phyloP scores from a whole-genome alignment of 2,329 filamentous ascomycete species.

The Lasiodiplodia citricola region DNA sequence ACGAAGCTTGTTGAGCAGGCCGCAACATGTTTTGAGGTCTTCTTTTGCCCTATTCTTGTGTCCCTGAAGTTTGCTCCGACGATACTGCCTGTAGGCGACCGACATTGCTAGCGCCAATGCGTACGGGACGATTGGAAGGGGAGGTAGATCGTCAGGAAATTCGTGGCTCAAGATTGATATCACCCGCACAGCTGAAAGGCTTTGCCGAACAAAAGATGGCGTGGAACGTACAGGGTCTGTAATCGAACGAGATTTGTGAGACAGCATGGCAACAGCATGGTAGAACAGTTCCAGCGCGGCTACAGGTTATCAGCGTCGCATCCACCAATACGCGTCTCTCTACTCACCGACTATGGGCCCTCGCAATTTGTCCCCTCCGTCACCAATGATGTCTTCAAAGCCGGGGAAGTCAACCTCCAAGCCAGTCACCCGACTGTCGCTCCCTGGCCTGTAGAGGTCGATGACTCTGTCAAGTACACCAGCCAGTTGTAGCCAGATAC shows the following conservation, averaged over 20 bases:
- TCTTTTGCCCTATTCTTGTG: conserved; percentile 54
- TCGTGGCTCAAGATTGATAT: conserved; percentile 57
- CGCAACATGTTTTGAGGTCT: conserved; percentile 52
- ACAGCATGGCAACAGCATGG: conserved; percentile 62
- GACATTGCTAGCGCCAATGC: conserved; percentile 61
- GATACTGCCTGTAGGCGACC: conserved; percentile 62
- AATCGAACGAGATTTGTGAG: conserved; percentile 56
- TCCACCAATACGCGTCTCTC: neutral
- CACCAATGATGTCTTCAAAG: conserved; percentile 51
- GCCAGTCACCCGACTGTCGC: conserved; percentile 48
- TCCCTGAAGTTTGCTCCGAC: conserved; percentile 56
- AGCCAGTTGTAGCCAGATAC: conserved; percentile 53
- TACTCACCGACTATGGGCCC: conserved; percentile 43
- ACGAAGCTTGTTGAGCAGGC: conserved; percentile 50
- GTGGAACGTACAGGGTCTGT: conserved; percentile 53
- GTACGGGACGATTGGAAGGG: conserved; percentile 62
- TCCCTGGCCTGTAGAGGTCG: conserved; percentile 52
- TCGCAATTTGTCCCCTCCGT: conserved; percentile 45
- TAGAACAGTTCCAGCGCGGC: conserved; percentile 59
- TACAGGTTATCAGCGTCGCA: neutral
- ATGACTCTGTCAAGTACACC: conserved; percentile 55
- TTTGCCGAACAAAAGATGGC: conserved; percentile 59
- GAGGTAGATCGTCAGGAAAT: conserved; percentile 53
- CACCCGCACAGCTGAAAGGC: conserved; percentile 61
- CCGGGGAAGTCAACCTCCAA: conserved; percentile 55